Evolutionary conservation across 345 rosid species (phyloP).

Genomic region (Corymbia maculata): DNA sequence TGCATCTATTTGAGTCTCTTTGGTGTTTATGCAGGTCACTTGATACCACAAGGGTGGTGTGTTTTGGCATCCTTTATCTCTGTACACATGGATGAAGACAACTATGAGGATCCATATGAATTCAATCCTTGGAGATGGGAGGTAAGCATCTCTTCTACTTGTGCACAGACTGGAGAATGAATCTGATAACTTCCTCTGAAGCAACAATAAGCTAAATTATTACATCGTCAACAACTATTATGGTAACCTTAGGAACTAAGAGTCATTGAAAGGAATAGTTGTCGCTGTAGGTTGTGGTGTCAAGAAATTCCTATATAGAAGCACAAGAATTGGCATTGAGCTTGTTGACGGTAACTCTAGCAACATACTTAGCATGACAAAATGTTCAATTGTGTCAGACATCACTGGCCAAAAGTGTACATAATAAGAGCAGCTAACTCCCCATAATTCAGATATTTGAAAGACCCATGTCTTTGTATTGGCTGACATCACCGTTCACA

Average conservation of each 20-base stretch:
- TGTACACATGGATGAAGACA: constrained; percentile 86
- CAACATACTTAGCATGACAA: neutral
- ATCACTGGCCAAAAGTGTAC: neutral
- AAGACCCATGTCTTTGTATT: neutral
- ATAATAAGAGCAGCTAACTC: neutral
- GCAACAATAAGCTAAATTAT: neutral
- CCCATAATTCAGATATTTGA: neutral
- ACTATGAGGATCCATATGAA: constrained; percentile 57
- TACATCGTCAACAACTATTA: neutral
- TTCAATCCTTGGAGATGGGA: constrained; percentile 99
- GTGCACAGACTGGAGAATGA: neutral
- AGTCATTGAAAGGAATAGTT: neutral
- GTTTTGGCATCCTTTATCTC: constrained; percentile 77
- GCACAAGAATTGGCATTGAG: neutral
- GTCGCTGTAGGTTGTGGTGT: neutral
- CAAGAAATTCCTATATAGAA: neutral
- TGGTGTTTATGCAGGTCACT: constrained; percentile 45
- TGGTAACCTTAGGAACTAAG: neutral
- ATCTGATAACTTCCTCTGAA: neutral
- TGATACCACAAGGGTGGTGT: constrained; percentile 95
- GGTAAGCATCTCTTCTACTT: constrained; percentile 17
- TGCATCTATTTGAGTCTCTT: neutral
- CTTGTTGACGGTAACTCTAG: neutral
- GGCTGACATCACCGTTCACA: neutral
- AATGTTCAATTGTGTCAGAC: neutral